Evolutionary conservation across 2,329 filamentous ascomycete species (phyloP).

Genomic region (Diaporthe destruens): DNA sequence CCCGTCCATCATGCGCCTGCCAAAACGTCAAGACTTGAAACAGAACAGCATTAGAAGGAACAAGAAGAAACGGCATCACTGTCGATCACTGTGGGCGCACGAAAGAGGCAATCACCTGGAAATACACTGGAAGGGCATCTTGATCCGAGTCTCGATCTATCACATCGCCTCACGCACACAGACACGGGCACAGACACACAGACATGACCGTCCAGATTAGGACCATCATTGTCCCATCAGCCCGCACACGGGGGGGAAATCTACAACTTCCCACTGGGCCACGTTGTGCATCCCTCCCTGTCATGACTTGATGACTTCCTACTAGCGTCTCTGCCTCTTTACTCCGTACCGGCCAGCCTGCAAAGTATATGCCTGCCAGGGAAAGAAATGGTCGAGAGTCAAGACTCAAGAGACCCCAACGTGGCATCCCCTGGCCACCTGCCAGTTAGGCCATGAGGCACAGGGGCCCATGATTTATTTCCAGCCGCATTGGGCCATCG

Average conservation of each 20-base stretch:
- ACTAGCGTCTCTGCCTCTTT: not conserved
- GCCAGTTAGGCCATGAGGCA: not conserved
- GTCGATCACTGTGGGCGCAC: not conserved
- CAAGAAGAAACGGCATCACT: not conserved
- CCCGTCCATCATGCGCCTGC: not conserved
- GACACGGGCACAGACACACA: not conserved
- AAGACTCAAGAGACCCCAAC: not conserved
- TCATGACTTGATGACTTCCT: too few species aligned
- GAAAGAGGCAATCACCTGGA: slow-evolving; percentile 29
- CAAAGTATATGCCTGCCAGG: too few species aligned
- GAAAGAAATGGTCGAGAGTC: too few species aligned
- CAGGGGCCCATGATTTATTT: not conserved
- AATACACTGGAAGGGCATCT: slow-evolving; percentile 10
- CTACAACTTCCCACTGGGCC: slow-evolving; percentile 10
- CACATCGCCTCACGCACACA: slow-evolving; percentile 1
- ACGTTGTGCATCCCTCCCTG: slow-evolving; percentile 19
- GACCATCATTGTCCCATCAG: not conserved
- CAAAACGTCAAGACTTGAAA: slow-evolving; percentile 19
- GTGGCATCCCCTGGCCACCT: slow-evolving; percentile 6
- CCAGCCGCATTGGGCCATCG: not conserved
- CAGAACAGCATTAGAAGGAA: not conserved
- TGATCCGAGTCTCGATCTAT: not conserved
- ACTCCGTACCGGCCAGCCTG: too few species aligned
- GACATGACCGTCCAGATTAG: not conserved
- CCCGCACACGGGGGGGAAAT: not conserved